Conservation (phyloP, 1,139 yeast genomes). For the Saccharomyces hybrid region DNA sequence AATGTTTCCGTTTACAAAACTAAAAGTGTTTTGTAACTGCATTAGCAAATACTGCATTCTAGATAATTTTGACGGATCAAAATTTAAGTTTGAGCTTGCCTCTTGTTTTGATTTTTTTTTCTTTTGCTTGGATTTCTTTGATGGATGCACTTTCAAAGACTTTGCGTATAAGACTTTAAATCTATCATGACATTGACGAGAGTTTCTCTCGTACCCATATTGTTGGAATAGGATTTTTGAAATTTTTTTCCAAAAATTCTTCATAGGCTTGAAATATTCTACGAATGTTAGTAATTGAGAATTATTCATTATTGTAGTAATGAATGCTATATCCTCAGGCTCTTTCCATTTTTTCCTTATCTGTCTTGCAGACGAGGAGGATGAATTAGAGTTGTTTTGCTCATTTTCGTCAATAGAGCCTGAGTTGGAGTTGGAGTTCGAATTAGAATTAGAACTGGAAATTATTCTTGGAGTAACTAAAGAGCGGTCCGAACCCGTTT, state of each 20-base stretch:
- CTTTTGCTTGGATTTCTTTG: background rate
- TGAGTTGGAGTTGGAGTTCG: background rate
- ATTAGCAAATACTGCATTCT: conserved; percentile 10
- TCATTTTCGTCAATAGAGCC: background rate
- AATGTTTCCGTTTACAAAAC: conserved; percentile 17
- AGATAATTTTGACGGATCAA: background rate
- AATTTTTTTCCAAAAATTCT: conserved; percentile 21
- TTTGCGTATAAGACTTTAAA: conserved; percentile 19
- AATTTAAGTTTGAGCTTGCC: background rate
- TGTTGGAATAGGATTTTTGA: conserved; percentile 12
- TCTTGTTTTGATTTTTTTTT: background rate
- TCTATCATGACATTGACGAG: conserved; percentile 24
- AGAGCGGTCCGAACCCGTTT: background rate
- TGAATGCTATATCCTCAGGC: conserved; percentile 19
- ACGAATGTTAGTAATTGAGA: conserved; percentile 17
- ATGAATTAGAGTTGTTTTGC: background rate
- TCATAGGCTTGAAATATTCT: conserved; percentile 25
- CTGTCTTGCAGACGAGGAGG: conserved; percentile 5
- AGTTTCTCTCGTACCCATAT: conserved; percentile 15
- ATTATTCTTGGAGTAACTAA: background rate
- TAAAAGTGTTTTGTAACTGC: conserved; percentile 13
- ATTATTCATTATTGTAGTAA: conserved; percentile 13
- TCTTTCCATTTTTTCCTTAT: conserved; percentile 21
- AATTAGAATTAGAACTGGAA: background rate
- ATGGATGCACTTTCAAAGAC: conserved; percentile 10